These are phyloP conservation scores for Leccinellum luteum DNA, from an alignment of 768 basidiomycete species.

Conservation along the genomic window DNA sequence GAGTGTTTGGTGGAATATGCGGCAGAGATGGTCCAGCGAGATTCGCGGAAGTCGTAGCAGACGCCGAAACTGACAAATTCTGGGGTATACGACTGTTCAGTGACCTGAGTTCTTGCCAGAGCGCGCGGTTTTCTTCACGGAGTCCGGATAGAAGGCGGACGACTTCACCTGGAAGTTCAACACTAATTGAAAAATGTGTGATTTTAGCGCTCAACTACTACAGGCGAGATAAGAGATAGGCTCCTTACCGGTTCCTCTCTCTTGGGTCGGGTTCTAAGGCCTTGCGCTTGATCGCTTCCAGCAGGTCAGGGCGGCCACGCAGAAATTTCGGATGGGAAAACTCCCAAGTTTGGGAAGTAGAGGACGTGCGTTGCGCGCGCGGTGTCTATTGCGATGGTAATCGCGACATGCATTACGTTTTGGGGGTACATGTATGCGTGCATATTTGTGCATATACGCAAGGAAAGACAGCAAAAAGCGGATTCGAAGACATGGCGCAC, in stretches of 20 bases:
- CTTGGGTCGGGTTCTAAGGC: conserved; percentile 77
- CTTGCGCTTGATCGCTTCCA: conserved; percentile 86
- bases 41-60: conserved; percentile 2
- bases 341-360: conserved; percentile 84
- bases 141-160: conserved; percentile 51
- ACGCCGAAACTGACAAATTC: conserved; percentile 1
- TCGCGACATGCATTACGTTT: background rate
- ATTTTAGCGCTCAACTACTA: conserved; percentile 1
- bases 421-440: conserved; percentile 1
- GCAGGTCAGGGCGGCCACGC: conserved; percentile 73
- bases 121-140: conserved; percentile 67
- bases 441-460: conserved; percentile 5
- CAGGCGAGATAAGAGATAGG: background rate
- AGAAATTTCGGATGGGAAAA: conserved; percentile 87
- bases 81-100: conserved; percentile 25
- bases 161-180: conserved; percentile 82
- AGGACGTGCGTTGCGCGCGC: conserved; percentile 76
- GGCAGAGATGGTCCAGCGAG: conserved; percentile 5
- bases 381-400: conserved; percentile 52
- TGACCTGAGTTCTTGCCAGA: conserved; percentile 41
- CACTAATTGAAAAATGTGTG: conserved; percentile 44
- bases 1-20: conserved; percentile 7
- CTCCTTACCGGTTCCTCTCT: conserved; percentile 27
- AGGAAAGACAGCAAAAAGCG: background rate
- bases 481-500: background rate